Evolutionary conservation across 805 yeast species (phyloP), one percentile per base, ranked within the genome.

Genomic region (Monosporozyma servazzii): DNA sequence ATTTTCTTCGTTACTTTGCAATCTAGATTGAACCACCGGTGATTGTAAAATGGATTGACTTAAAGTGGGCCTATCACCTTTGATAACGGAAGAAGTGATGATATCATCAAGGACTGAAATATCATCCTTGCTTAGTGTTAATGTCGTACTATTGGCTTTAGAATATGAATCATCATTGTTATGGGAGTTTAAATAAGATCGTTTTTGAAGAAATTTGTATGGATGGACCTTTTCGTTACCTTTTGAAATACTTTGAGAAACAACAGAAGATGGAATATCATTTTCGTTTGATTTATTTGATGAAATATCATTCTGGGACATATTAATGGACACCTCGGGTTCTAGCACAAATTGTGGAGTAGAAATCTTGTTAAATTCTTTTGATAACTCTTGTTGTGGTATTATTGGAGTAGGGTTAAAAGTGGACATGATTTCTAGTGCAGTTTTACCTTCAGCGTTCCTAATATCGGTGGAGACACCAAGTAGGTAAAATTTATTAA

Each of bases 381-480:
- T 17, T 10, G 21, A 8, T 18, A 21, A 10, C 8, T 45, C 18
- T 23, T 17, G 37, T 49, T 49, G 29, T 29, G 48, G 40, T 58
- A 60, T 3, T 63, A 56, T 44, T 66, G 44, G 17, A 6, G 29
- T 21, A 18, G 44, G 44, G 29, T 41, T 41, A 23, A 41, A 41
- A 1, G 44, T 21, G 5, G 44, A 27, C 44, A 53, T 15, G n/a
- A 67, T 62, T 7, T 59, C 57, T 13, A 64, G 55, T 3, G 68
- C 64, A 1, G 69, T 60, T 45, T 64, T 65, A 29, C 56, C 53
- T 36, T 63, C 64, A 31, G 54, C 52, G 48, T 68, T 68, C 9
- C 60, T 45, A 29, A 66, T 57, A 48, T 60, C 65, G 43, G 61
- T 60, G 4, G 66, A 63, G 11, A 69, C 65, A 9, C 71, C 71